A percentile compares a stretch with the other conserved stretches of the same genome.
These are phyloP conservation scores for Talaromyces trachyspermus DNA, from an alignment of 495 filamentous ascomycete genomes.

Conservation along the genomic window DNA sequence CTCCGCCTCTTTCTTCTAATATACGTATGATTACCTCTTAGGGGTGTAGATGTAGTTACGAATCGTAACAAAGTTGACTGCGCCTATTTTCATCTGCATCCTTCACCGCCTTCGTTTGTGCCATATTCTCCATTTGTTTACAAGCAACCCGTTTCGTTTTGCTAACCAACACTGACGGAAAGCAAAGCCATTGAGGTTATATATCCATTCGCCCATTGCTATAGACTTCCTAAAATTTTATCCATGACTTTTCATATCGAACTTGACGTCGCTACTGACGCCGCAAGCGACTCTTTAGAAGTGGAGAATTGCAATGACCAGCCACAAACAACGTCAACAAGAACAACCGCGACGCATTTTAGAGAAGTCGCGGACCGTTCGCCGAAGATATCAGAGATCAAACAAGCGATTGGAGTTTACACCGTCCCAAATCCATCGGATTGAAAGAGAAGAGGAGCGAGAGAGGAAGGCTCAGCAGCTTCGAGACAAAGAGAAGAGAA, in stretches of 20 bases:
- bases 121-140: conserved; percentile 5
- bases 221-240: not conserved
- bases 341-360: conserved; percentile 31
- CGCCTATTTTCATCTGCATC: not conserved
- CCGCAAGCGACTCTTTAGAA: not conserved
- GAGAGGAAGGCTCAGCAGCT: conserved; percentile 32
- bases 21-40: too few relatives aligned
- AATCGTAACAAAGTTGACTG: too few relatives aligned
- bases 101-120: conserved; percentile 4
- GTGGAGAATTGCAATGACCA: not conserved
- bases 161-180: not conserved
- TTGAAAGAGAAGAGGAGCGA: conserved; percentile 39
- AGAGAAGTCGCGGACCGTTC: conserved; percentile 38
- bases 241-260: conserved; percentile 5
- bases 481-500: conserved; percentile 34
- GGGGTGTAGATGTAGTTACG: too few relatives aligned
- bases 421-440: conserved; percentile 32
- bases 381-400: conserved; percentile 41
- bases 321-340: not conserved
- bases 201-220: not conserved
- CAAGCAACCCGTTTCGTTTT: not conserved
- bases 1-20: too few relatives aligned
- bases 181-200: too few relatives aligned
- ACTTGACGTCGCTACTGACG: conserved; percentile 2
- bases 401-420: conserved; percentile 36